These are phyloP conservation scores for Patellaria atrata DNA, from an alignment of 495 filamentous ascomycete genomes.

Conservation along the genomic window DNA sequence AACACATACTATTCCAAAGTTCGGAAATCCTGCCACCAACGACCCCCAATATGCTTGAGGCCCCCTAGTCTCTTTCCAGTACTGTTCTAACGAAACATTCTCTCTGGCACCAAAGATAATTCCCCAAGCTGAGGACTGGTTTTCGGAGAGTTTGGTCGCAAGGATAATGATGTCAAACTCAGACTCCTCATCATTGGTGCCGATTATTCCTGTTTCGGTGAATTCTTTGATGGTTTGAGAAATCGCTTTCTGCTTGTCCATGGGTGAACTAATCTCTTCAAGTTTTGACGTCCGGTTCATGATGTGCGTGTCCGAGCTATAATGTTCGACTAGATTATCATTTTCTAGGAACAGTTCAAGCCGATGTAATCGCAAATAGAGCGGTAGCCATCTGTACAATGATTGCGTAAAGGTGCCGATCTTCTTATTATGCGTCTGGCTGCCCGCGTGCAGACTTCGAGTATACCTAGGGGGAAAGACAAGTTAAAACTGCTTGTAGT, in stretches of 20 bases:
- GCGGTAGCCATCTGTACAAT: conserved; percentile 2
- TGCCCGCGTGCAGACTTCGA: too few relatives aligned
- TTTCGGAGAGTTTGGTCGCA: conserved; percentile 30
- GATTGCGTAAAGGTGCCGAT: too few relatives aligned
- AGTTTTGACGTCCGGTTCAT: conserved; percentile 6
- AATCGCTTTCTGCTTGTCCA: too few relatives aligned
- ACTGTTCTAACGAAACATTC: conserved; percentile 24
- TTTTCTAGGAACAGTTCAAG: conserved; percentile 15
- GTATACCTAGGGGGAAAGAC: too few relatives aligned
- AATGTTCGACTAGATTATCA: conserved; percentile 21
- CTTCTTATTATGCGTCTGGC: too few relatives aligned
- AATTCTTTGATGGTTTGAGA: conserved; percentile 26
- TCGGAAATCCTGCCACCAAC: conserved; percentile 29
- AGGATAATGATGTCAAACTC: conserved; percentile 32
- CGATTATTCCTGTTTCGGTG: conserved; percentile 24
- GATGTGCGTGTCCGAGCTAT: conserved; percentile 12
- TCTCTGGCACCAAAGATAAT: conserved; percentile 26
- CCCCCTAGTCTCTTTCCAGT: conserved; percentile 27
- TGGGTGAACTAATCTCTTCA: conserved; percentile 20
- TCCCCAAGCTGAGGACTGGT: conserved; percentile 23
- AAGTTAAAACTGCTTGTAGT: too few relatives aligned
- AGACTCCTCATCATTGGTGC: conserved; percentile 15
- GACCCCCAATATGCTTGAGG: conserved; percentile 29
- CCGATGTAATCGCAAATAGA: conserved; percentile 1
- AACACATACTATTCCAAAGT: conserved; percentile 27